phyloP scores from a whole-genome alignment of 1,284 basidiomycete genomes.

The Heterobasidion parviporum region DNA sequence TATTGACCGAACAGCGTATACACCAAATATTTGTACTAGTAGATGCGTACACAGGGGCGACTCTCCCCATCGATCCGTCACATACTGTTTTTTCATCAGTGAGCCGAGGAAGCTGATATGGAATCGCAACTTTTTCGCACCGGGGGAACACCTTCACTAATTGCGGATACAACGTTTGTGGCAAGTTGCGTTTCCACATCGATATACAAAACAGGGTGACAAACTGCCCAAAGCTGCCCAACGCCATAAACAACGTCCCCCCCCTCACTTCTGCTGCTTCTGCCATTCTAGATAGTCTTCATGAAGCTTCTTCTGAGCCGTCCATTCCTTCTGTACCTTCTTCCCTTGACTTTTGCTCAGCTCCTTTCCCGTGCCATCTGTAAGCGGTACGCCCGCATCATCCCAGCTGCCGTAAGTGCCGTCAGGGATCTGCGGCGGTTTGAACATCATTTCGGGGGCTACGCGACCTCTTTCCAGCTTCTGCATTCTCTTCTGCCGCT shows the following conservation, averaged over 20 bases:
- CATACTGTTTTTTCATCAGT: no score
- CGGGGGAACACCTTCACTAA: no score
- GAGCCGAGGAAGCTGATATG: no score
- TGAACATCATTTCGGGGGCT: conserved; percentile 77
- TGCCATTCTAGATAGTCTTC: conserved; percentile 66
- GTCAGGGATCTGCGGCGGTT: conserved; percentile 66
- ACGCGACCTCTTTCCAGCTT: conserved; percentile 82
- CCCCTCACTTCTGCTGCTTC: conserved; percentile 22
- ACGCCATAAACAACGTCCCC: neutral
- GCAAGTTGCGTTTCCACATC: neutral
- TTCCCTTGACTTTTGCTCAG: conserved; percentile 80
- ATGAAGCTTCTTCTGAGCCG: conserved; percentile 72
- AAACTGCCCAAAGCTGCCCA: neutral
- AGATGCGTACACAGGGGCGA: no score
- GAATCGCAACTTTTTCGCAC: no score
- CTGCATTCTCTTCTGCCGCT: conserved; percentile 71
- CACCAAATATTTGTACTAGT: no score
- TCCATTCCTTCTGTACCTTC: conserved; percentile 76
- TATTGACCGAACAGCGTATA: no score
- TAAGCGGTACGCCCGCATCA: conserved; percentile 76
- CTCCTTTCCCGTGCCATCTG: conserved; percentile 79
- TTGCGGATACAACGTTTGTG: neutral
- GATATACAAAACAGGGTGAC: neutral
- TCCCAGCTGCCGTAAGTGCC: conserved; percentile 77
- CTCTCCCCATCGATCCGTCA: no score